A percentile compares a stretch with the other conserved stretches of the same genome.
Conservation (phyloP, 176 grass and related monocot genomes). For the Elymus sibiricus region DNA sequence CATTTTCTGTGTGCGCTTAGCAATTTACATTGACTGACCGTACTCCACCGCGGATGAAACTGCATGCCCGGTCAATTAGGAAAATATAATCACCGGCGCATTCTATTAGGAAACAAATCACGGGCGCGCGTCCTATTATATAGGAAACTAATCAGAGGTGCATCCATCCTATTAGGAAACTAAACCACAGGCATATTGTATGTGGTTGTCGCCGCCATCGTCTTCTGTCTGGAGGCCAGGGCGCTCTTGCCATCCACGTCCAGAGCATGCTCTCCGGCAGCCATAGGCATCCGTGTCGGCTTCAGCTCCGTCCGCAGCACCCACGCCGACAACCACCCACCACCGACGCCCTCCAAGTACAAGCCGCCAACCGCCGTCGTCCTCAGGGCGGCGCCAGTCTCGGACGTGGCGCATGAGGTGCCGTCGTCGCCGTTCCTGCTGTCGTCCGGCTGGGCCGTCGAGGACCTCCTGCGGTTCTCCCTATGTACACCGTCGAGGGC, state of each 20-base stretch:
- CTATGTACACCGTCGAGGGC: too few relatives aligned
- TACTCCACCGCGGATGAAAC: too few relatives aligned
- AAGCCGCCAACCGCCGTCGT: not conserved
- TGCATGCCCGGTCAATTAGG: too few relatives aligned
- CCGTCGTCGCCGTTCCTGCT: conserved; percentile 44
- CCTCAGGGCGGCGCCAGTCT: conserved; percentile 13
- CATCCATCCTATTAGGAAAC: too few relatives aligned
- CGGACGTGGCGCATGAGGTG: conserved; percentile 31
- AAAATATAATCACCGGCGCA: too few relatives aligned
- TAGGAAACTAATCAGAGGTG: too few relatives aligned
- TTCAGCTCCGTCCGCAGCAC: conserved; percentile 45
- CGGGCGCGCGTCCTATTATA: too few relatives aligned
- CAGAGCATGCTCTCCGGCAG: conserved; percentile 70
- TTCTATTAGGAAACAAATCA: too few relatives aligned
- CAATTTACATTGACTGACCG: too few relatives aligned
- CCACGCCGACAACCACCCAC: conserved; percentile 12
- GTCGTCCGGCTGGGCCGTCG: conserved; percentile 61
- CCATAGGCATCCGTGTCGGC: conserved; percentile 82
- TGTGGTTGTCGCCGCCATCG: conserved; percentile 51
- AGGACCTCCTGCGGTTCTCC: conserved; percentile 78
- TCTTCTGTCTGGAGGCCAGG: conserved; percentile 96
- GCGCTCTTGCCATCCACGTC: conserved; percentile 94
- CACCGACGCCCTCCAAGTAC: conserved; percentile 25
- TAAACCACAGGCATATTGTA: too few relatives aligned
- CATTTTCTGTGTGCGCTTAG: too few relatives aligned